Evolutionary conservation across 1,284 basidiomycete species (phyloP).

Genomic region (Ustilago lituana): DNA sequence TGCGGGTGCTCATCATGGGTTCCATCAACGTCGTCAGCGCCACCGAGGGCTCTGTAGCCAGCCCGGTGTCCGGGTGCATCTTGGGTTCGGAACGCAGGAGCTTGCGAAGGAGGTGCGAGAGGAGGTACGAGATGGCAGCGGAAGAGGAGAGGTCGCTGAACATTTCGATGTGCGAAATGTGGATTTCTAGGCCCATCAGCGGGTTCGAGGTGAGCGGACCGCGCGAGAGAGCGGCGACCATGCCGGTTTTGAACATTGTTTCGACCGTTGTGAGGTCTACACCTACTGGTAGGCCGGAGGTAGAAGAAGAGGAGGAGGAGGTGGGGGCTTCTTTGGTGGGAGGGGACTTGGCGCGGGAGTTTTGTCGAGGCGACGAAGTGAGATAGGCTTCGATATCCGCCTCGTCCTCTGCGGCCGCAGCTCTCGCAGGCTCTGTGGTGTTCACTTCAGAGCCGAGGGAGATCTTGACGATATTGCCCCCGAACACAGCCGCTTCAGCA

Average conservation of each 20-base stretch:
- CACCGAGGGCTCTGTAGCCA: neutral
- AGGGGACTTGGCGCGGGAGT: neutral
- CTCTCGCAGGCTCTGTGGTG: too few species aligned
- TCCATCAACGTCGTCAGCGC: slow-evolving; percentile 59
- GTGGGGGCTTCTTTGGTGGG: neutral
- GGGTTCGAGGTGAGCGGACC: slow-evolving; percentile 62
- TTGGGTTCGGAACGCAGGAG: slow-evolving; percentile 33
- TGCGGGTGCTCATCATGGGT: slow-evolving; percentile 61
- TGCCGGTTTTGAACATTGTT: slow-evolving; percentile 36
- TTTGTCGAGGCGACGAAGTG: slow-evolving; percentile 3
- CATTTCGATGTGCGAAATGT: slow-evolving; percentile 36
- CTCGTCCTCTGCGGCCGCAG: slow-evolving; percentile 8
- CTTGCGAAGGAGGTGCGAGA: slow-evolving; percentile 45
- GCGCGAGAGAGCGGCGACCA: slow-evolving; percentile 54
- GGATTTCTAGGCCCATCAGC: slow-evolving; percentile 48
- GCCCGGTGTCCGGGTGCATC: slow-evolving; percentile 12
- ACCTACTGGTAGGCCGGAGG: slow-evolving; percentile 6
- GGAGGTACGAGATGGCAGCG: slow-evolving; percentile 47
- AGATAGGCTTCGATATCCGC: slow-evolving; percentile 29
- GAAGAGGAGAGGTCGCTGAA: slow-evolving; percentile 55
- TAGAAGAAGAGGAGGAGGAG: neutral
- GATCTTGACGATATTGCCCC: slow-evolving; percentile 55
- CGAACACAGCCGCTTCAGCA: slow-evolving; percentile 24
- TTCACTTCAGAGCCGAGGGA: slow-evolving; percentile 9
- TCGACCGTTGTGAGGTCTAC: slow-evolving; percentile 31